These are phyloP conservation scores for Abelmoschus esculentus DNA, from an alignment of 345 rosid species.

Conservation along the genomic window DNA sequence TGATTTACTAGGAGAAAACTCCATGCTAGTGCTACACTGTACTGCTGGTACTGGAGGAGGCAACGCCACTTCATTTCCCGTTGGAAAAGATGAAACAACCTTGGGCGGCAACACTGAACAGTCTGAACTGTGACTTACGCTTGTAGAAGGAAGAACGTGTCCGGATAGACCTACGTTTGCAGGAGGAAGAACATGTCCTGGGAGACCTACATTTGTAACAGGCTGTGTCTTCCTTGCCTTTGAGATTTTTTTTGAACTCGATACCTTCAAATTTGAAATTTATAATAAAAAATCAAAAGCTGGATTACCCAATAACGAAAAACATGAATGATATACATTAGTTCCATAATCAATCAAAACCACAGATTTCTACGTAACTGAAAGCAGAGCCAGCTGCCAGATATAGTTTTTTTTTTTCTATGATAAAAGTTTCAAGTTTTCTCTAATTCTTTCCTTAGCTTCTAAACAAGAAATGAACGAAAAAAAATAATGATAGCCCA, in stretches of 20 bases:
- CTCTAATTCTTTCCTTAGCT: background rate
- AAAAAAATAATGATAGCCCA: background rate
- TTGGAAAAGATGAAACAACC: constrained; percentile 23
- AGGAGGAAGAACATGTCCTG: constrained; percentile 11
- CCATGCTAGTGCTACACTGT: constrained; percentile 18
- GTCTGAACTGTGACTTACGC: constrained; percentile 23
- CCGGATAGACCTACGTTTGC: constrained; percentile 21
- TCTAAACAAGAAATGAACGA: background rate
- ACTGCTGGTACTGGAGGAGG: constrained; percentile 8
- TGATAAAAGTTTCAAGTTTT: background rate
- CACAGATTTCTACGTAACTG: background rate
- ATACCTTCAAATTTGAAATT: constrained; percentile 33
- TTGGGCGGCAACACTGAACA: constrained; percentile 25
- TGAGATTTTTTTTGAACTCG: constrained; percentile 44
- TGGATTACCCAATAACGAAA: background rate
- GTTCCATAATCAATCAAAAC: constrained; percentile 1
- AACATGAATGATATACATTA: background rate
- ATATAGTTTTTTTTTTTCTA: background rate
- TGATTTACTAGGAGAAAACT: constrained; percentile 51
- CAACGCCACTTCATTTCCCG: constrained; percentile 20
- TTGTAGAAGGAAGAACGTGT: background rate
- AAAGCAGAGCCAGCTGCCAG: background rate
- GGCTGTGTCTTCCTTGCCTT: constrained; percentile 45
- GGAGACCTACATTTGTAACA: constrained; percentile 16
- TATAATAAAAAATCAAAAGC: background rate